These are phyloP conservation scores for Scutellaria baicalensis DNA, from an alignment of 257 asterid genomes.

Conservation along the genomic window DNA sequence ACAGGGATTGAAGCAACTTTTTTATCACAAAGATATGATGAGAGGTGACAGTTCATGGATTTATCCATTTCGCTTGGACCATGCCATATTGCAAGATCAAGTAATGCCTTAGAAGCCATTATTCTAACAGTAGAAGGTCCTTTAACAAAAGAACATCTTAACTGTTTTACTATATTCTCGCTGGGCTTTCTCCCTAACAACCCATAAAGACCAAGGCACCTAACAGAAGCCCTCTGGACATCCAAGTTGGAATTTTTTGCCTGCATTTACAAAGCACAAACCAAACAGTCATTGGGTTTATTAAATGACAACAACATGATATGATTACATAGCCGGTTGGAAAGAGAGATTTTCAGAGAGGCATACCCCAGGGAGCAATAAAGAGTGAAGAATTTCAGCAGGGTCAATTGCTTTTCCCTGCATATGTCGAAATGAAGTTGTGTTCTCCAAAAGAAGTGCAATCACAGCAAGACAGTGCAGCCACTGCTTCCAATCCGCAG, in stretches of 20 bases:
- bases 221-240: conserved; percentile 82
- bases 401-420: conserved; percentile 71
- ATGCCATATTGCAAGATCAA: conserved; percentile 95
- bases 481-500: conserved; percentile 86
- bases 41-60: conserved; percentile 49
- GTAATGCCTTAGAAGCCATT: conserved; percentile 80
- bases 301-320: neutral
- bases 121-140: conserved; percentile 46
- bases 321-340: neutral
- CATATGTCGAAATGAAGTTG: conserved; percentile 62
- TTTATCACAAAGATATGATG: conserved; percentile 35
- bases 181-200: conserved; percentile 71
- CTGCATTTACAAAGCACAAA: conserved; percentile 38
- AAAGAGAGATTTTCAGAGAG: neutral
- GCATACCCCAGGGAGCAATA: conserved; percentile 93
- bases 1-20: conserved; percentile 23
- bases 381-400: conserved; percentile 62
- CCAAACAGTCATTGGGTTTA: neutral
- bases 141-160: conserved; percentile 55
- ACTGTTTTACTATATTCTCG: conserved; percentile 58
- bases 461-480: conserved; percentile 80
- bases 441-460: conserved; percentile 75
- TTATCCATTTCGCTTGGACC: conserved; percentile 78
- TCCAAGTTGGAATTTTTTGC: conserved; percentile 78
- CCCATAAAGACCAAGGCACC: conserved; percentile 93